Evolutionary conservation across 306 rosid genomes (phyloP).

Genomic region (Castanea crenata): DNA sequence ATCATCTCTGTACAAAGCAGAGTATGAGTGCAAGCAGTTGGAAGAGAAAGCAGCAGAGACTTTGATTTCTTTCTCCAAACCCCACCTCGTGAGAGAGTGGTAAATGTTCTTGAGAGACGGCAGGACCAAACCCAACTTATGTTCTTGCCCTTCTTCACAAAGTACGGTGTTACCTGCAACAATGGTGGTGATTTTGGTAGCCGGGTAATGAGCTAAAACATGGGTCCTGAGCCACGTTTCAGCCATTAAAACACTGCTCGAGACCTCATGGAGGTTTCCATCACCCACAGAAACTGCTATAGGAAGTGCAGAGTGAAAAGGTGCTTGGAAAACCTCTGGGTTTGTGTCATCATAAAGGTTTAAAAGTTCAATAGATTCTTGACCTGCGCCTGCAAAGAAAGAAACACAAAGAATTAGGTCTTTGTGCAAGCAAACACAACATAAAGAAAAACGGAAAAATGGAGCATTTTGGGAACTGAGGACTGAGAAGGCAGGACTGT

Average conservation of each 20-base stretch:
- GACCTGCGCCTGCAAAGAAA: constrained; percentile 47
- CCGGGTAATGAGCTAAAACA: constrained; percentile 68
- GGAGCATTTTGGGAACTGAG: constrained; percentile 1
- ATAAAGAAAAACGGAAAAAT: neutral
- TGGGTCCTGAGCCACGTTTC: constrained; percentile 71
- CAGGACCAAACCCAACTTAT: constrained; percentile 29
- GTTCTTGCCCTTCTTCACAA: constrained; percentile 39
- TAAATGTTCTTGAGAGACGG: constrained; percentile 62
- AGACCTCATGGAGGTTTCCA: constrained; percentile 44
- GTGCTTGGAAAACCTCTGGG: constrained; percentile 27
- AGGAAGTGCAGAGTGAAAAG: constrained; percentile 41
- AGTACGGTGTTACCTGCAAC: constrained; percentile 40
- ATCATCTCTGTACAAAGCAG: constrained; percentile 25
- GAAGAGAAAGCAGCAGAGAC: constrained; percentile 53
- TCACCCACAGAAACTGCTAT: constrained; percentile 54
- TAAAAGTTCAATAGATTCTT: constrained; percentile 47
- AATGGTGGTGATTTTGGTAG: constrained; percentile 61
- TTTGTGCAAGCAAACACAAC: neutral
- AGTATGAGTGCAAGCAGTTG: constrained; percentile 33
- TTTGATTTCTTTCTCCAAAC: constrained; percentile 67
- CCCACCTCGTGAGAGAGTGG: constrained; percentile 81
- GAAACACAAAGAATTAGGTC: neutral
- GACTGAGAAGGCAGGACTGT: neutral
- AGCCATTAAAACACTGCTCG: constrained; percentile 57
- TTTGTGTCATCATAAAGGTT: constrained; percentile 42